Base-by-base conservation (phyloP, 2,329 filamentous ascomycete genomes). In the Epichloe scottii region DNA sequence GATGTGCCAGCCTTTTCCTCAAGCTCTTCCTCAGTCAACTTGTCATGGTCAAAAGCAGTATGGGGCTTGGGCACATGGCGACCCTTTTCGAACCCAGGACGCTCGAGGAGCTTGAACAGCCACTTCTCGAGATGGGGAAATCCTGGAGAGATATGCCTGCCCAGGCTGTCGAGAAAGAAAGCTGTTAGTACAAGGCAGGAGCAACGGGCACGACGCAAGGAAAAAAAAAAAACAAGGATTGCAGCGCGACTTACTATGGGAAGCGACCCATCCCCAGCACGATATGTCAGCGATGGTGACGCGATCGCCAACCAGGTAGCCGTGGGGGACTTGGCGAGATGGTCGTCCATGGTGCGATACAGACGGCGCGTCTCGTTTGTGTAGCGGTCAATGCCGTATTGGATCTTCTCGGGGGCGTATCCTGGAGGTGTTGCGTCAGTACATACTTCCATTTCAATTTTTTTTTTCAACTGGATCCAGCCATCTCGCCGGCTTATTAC, bases 361-460 rank as follows among this genome's bases (percentile, higher is more conserved):
- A 95, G 74, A 14, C 89, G 82, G n/a, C 84, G 77, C 0, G 85
- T 88, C 70, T 95, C 89, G 63, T 88, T 93, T 62, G 76, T 71
- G 70, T 95, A 95, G 46, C 89, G 79, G 62, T 87, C 81, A 51
- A 94, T 80, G 55, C 85, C 88, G 64, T 95, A 95, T 61, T 83
- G 74, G 60, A 95, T 91, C 64, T 78, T 81, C 64, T 90, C 85
- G 0, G 87, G 86, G 1, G 89, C 88, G 61, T 95, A 94, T 51
- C 73, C 75, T 78, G 52, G 12, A 3, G 30, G 14, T 8, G 4
- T 44, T 43, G 15, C 12, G 35, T 44, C 7, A 19, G 14, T 23
- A 46, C 33, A 46, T 46, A 6, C 19, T 43, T 38, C 15, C 14
- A 26, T 3, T 49, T 19, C n/a, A n/a, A n/a, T 3, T 17, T 15